Evolutionary conservation across 257 asterid species (phyloP), one percentile per base, ranked within the genome.

Genomic region (Solanum pimpinellifolium): DNA sequence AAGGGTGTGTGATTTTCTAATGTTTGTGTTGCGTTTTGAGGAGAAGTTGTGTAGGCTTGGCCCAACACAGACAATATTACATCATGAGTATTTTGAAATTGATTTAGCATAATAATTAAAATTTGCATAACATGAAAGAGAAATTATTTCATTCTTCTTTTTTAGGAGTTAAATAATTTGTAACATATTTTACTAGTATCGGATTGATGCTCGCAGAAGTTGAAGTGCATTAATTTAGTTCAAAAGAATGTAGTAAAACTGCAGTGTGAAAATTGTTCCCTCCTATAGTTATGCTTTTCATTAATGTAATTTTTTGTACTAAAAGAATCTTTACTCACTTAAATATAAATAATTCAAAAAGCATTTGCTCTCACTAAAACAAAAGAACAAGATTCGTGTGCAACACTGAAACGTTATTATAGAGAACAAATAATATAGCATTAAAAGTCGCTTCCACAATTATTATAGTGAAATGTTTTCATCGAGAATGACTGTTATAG

Each of bases 401-500:
- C 9, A 66, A 21, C 6, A 66, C 2, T 2, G 1, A 13, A 66
- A 25, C 5, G 20, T 66, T 66, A 3, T 66, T 27, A 66, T 1
- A 13, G 1, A 13, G 12, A 68, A 68, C 39, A 68, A 3, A 68
- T 11, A 25, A 25, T 66, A n/a, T 11, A 25, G 25, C 35, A 65
- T 68, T 14, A 14, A 27, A 0, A 29, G 3, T 3, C 23, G 0
- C 1, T 69, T 69, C 0, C 21, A 29, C 0, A 29, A 5, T 0
- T 13, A 68, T 27, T 68, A 14, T 68, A 68, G 0, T 68, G 5
- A 69, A 29, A 29, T 14, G 12, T 68, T 68, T 3, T 68, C 2
- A 4, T 14, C 0, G 3, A 27, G 5, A 68, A 68, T 2, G 12
- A 13, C 0, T 31, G 23, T 72, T 18, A 72, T 4, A 33, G 78